These are phyloP conservation scores for Nepenthes gracilis DNA, from an alignment of 148 eudicot species.

Conservation along the genomic window DNA sequence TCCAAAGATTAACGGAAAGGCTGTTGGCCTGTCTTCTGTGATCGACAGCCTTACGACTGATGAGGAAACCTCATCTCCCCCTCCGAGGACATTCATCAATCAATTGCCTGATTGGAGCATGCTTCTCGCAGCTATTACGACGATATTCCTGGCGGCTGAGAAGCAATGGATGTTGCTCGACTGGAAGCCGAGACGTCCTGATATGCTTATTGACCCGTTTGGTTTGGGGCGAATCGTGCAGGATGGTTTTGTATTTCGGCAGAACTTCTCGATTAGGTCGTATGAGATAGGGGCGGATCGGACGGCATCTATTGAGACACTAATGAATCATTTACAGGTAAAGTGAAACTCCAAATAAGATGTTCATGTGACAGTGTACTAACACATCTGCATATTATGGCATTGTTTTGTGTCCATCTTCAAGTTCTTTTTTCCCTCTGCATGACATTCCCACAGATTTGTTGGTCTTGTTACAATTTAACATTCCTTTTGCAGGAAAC, in stretches of 20 bases:
- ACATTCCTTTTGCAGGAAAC: constrained; percentile 60
- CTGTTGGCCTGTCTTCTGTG: constrained; percentile 22
- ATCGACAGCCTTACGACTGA: constrained; percentile 40
- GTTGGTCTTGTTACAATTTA: constrained; percentile 1
- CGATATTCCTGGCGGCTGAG: constrained; percentile 93
- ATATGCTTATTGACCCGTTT: constrained; percentile 69
- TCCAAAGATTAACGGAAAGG: constrained; percentile 69
- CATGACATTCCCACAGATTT: not conserved
- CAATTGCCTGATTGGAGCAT: constrained; percentile 99
- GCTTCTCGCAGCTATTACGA: constrained; percentile 99
- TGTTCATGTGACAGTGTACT: no score
- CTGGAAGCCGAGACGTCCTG: constrained; percentile 91
- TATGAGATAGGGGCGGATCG: constrained; percentile 98
- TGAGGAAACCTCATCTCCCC: constrained; percentile 36
- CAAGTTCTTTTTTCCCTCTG: not conserved
- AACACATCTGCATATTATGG: no score
- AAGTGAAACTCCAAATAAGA: no score
- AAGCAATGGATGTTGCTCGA: constrained; percentile 99
- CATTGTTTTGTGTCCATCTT: not conserved
- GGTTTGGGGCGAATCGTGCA: constrained; percentile 80
- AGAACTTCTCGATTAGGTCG: constrained; percentile 85
- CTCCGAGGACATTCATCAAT: constrained; percentile 77
- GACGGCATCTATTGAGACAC: constrained; percentile 90
- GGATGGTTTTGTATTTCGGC: constrained; percentile 79
- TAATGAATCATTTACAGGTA: constrained; percentile 99